phyloP scores from a whole-genome alignment of 352 stramenopile genomes.

The Globisporangium takayamanum region DNA sequence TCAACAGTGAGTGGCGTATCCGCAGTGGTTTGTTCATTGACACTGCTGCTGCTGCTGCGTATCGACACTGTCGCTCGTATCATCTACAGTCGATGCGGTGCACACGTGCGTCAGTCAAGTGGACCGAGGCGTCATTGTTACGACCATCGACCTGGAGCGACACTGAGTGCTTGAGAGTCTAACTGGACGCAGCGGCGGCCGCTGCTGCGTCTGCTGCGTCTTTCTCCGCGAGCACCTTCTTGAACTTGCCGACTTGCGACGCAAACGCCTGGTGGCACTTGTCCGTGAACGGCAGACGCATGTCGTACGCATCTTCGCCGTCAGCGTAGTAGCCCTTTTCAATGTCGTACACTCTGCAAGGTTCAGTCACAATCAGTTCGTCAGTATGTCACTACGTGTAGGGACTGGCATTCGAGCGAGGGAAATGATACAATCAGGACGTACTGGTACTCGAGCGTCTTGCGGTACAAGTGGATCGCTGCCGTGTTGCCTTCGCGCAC shows the following conservation, averaged over 20 bases:
- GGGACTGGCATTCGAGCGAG: background rate
- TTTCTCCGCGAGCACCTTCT: constrained; percentile 74
- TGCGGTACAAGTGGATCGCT: constrained; percentile 97
- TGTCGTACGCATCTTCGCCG: constrained; percentile 99
- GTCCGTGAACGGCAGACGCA: constrained; percentile 93
- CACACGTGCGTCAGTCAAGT: background rate
- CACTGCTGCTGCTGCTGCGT: too few relatives aligned
- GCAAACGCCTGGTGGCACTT: constrained; percentile 85
- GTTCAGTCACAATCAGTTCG: background rate
- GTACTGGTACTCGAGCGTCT: constrained; percentile 96
- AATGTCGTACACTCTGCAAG: constrained; percentile 92
- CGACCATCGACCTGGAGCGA: background rate
- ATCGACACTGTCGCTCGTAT: too few relatives aligned
- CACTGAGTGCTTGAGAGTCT: background rate
- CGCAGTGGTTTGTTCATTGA: background rate
- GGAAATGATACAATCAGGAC: constrained; percentile 8
- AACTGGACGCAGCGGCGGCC: constrained; percentile 13
- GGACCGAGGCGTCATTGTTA: background rate
- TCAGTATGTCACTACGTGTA: background rate
- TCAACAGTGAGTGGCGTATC: background rate
- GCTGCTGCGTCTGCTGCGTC: constrained; percentile 30
- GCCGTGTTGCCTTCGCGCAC: constrained; percentile 97
- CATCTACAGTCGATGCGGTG: too few relatives aligned
- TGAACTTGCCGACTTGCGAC: constrained; percentile 76
- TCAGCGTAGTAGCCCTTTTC: constrained; percentile 99